Base-by-base conservation (phyloP, 2,329 filamentous ascomycete species). In the Paracoccidioides brasiliensis region DNA sequence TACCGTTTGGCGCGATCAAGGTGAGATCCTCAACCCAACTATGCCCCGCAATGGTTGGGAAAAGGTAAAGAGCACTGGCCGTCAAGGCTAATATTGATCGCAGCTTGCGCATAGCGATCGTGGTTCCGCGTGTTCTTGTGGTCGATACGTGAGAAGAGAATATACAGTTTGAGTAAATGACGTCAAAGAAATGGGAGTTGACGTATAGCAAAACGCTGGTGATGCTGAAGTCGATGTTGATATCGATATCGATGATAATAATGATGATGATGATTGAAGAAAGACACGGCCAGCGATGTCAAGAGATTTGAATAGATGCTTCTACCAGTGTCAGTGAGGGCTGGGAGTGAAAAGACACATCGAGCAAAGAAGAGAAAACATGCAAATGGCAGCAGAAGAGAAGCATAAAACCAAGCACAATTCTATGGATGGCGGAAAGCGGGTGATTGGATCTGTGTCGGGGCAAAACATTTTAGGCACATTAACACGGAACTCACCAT, bases 21-120 rank as follows among this genome's bases (percentile, higher is more conserved):
- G 77, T 80, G 52, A 91, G 76, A 64, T 84, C 76, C 71, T 96
- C 90, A 50, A 91, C 79, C 90, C 90, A 96, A 15, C 83, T 85
- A 71, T 96, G 91, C 40, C 81, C 84, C 33, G 59, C 57, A 28
- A 65, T 61, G 33, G 66, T 59, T 5, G 67, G 57, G 32, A 59
- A 51, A 28, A 72, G 59, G 38, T 67, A 56, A 48, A 63, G 58
- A 43, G 72, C 55, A 37, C 67, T 53, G 33, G 57, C 57, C 52
- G 50, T 55, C 55, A 56, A 45, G 46, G 37, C 46, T 37, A 52
- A n/a, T 22, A 30, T 35, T 45, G 45, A 40, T 14, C 14, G 38
- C 14, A 52, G 22, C 14, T 12, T 41, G 50, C 12, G 28, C 50
- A 52, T 52, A 22, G 32, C 30, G 38, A 52, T 4, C 33, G 28